Evolutionary conservation across 805 yeast species (phyloP).

Genomic region (Jamesozyma gamospora): DNA sequence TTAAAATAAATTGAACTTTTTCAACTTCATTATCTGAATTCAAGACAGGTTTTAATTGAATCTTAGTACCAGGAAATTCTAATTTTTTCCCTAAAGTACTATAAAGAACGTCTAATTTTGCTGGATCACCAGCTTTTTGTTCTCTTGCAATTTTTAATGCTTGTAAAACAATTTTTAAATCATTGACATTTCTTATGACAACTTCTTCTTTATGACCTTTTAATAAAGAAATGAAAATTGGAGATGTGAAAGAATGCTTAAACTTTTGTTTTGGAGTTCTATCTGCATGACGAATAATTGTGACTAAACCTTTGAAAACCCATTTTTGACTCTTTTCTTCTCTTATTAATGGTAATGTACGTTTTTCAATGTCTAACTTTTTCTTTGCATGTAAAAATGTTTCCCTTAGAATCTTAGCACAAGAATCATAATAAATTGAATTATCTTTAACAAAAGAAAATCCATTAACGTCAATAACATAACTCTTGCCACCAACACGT

Average conservation of each 20-base stretch:
- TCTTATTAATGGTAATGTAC: conserved; percentile 28
- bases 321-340: conserved; percentile 64
- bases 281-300: conserved; percentile 93
- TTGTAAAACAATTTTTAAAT: conserved; percentile 73
- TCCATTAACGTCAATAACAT: conserved; percentile 95
- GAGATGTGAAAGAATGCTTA: conserved; percentile 87
- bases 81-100: conserved; percentile 82
- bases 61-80: conserved; percentile 89
- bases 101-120: conserved; percentile 65
- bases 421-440: conserved; percentile 69
- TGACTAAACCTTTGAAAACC: conserved; percentile 89
- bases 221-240: conserved; percentile 70
- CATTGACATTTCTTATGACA: conserved; percentile 81
- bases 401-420: conserved; percentile 67
- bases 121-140: conserved; percentile 67
- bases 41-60: conserved; percentile 86
- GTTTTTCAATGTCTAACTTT: conserved; percentile 34
- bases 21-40: conserved; percentile 64
- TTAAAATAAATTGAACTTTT: conserved; percentile 88
- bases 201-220: conserved; percentile 96
- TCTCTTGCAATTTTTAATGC: conserved; percentile 77
- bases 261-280: conserved; percentile 97
- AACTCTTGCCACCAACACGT: conserved; percentile 79
- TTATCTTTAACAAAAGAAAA: conserved; percentile 96
- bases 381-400: conserved; percentile 58